Conservation (phyloP, 768 basidiomycete species). For the Lactarius psammicola region DNA sequence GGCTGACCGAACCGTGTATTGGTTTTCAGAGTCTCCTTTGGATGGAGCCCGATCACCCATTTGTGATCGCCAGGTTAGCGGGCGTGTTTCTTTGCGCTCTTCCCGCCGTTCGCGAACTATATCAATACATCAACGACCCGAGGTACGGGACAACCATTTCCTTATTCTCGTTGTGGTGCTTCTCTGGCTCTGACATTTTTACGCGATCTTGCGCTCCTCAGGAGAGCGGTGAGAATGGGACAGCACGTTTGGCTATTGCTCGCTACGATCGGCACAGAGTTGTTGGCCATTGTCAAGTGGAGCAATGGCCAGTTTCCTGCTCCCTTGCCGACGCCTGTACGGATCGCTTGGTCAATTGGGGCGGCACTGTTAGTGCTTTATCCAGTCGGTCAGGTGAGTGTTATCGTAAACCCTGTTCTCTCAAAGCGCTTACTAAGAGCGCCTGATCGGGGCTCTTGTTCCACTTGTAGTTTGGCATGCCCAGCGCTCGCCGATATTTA, state of each 20-base stretch:
- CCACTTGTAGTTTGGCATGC: slow-evolving; percentile 29
- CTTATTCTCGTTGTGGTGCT: slow-evolving; percentile 10
- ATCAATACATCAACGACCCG: slow-evolving; percentile 79
- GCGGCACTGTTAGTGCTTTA: slow-evolving; percentile 62
- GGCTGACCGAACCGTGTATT: neutral
- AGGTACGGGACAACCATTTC: slow-evolving; percentile 48
- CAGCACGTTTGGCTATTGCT: slow-evolving; percentile 85
- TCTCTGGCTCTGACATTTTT: slow-evolving; percentile 20
- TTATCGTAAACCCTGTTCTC: slow-evolving; percentile 10
- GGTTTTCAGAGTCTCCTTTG: slow-evolving; percentile 58
- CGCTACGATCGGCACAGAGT: slow-evolving; percentile 80
- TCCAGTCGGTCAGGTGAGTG: slow-evolving; percentile 62
- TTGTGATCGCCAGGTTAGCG: slow-evolving; percentile 68
- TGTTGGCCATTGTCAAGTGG: slow-evolving; percentile 82
- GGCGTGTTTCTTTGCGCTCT: slow-evolving; percentile 84
- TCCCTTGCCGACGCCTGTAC: slow-evolving; percentile 61
- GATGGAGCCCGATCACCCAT: slow-evolving; percentile 90
- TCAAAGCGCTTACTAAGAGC: slow-evolving; percentile 16
- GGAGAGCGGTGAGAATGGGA: slow-evolving; percentile 84
- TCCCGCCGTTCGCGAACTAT: slow-evolving; percentile 80
- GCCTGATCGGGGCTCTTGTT: slow-evolving; percentile 18
- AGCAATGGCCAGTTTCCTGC: slow-evolving; percentile 64
- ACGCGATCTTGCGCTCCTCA: slow-evolving; percentile 35
- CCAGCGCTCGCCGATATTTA: slow-evolving; percentile 29
- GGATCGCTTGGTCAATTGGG: slow-evolving; percentile 65